Percentiles rank a stretch among this genome's conserved stretches.
Conservation (phyloP, 2,329 filamentous ascomycete genomes). For the Truncatella angustata region DNA sequence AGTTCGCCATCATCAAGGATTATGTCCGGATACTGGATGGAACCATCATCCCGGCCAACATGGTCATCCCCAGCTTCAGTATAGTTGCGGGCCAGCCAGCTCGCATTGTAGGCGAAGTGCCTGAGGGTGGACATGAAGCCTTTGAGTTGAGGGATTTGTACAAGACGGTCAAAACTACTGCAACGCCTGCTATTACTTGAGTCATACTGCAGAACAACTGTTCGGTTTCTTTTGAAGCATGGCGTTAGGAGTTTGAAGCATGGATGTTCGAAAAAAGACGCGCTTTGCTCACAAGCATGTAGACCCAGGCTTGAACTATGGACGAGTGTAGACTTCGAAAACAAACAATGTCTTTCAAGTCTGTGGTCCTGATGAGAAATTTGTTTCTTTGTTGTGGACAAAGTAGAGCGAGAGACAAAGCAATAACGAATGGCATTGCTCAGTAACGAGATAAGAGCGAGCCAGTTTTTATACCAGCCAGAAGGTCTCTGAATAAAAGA, state of each 20-base stretch:
- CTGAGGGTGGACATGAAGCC: slow-evolving; percentile 65
- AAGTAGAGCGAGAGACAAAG: background rate
- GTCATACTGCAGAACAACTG: no score
- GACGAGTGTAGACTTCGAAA: no score
- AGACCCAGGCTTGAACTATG: no score
- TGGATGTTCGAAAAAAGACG: background rate
- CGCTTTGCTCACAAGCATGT: no score
- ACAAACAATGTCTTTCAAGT: no score
- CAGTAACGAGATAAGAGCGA: no score
- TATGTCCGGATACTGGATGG: slow-evolving; percentile 85
- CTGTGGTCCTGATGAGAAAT: no score
- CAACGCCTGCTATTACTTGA: background rate
- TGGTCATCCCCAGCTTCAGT: slow-evolving; percentile 90
- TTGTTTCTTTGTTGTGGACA: no score
- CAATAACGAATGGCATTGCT: no score
- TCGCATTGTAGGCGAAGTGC: slow-evolving; percentile 76
- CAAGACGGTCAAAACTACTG: slow-evolving; percentile 59
- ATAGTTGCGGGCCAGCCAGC: slow-evolving; percentile 85
- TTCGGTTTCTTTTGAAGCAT: background rate
- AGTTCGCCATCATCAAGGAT: slow-evolving; percentile 91
- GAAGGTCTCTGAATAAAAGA: no score
- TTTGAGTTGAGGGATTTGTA: slow-evolving; percentile 65
- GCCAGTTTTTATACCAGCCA: no score
- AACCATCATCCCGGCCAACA: slow-evolving; percentile 78
- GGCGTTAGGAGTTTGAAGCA: background rate